A percentile compares a stretch with the other conserved stretches of the same genome.
phyloP scores from a whole-genome alignment of 257 asterid genomes.

The Ilex asprella region DNA sequence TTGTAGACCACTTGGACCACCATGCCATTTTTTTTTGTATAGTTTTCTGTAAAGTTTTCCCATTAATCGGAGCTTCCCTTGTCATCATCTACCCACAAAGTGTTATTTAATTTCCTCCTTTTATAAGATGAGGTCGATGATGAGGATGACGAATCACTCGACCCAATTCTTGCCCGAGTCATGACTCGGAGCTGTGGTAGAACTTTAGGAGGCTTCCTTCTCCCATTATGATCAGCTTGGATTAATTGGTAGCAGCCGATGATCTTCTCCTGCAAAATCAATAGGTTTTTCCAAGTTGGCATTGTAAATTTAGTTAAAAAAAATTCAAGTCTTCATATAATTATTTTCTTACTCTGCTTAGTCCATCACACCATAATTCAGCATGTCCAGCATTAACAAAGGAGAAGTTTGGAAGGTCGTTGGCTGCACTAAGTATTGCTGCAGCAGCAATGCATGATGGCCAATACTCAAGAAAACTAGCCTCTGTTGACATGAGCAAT shows the following conservation, averaged over 20 bases:
- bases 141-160: constrained; percentile 36
- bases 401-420: constrained; percentile 68
- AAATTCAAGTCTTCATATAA: neutral
- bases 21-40: constrained; percentile 23
- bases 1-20: constrained; percentile 36
- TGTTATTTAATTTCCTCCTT: constrained; percentile 63
- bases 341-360: constrained; percentile 48
- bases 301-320: neutral
- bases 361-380: constrained; percentile 87
- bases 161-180: constrained; percentile 45
- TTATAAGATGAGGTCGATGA: constrained; percentile 45
- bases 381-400: constrained; percentile 67
- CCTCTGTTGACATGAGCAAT: constrained; percentile 34
- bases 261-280: constrained; percentile 55
- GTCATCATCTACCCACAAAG: constrained; percentile 51
- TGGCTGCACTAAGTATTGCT: constrained; percentile 66
- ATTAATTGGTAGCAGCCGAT: constrained; percentile 49
- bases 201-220: constrained; percentile 59
- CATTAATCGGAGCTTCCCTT: constrained; percentile 35
- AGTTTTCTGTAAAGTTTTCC: neutral
- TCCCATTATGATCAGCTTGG: constrained; percentile 15
- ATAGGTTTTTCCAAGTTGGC: neutral
- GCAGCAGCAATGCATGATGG: constrained; percentile 96
- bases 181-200: constrained; percentile 76
- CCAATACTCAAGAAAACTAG: constrained; percentile 60